Conservation (phyloP, 2,329 filamentous ascomycete species). For the Exophiala aquamarina region DNA sequence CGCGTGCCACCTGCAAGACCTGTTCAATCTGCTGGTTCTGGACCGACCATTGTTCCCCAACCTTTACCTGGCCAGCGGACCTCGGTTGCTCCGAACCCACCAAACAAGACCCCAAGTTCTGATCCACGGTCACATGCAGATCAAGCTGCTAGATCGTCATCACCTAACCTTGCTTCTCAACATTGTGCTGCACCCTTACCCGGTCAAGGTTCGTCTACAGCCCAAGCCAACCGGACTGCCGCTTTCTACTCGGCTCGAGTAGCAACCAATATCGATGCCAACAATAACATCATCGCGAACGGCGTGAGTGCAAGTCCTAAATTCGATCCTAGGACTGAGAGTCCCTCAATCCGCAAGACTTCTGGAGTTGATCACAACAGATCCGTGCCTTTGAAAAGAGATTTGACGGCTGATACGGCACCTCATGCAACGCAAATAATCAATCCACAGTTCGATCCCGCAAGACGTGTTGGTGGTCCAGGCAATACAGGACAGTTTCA, state of each 20-base stretch:
- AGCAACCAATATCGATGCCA: slow-evolving; percentile 57
- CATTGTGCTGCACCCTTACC: slow-evolving; percentile 12
- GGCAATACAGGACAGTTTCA: slow-evolving; percentile 8
- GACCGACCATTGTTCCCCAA: slow-evolving; percentile 13
- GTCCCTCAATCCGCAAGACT: slow-evolving; percentile 84
- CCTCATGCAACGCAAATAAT: slow-evolving; percentile 22
- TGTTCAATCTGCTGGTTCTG: not conserved
- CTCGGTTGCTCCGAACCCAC: slow-evolving; percentile 1
- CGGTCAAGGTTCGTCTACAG: slow-evolving; percentile 5
- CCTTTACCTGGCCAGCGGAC: slow-evolving; percentile 21
- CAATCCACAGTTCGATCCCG: slow-evolving; percentile 18
- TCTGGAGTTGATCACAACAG: slow-evolving; percentile 79
- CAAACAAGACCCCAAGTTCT: slow-evolving; percentile 3
- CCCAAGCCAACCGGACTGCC: slow-evolving; percentile 41
- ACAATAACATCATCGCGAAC: slow-evolving; percentile 44
- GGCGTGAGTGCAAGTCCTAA: slow-evolving; percentile 48
- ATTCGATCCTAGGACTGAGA: slow-evolving; percentile 74
- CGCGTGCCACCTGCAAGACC: slow-evolving; percentile 3
- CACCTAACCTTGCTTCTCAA: slow-evolving; percentile 23
- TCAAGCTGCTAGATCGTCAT: slow-evolving; percentile 17
- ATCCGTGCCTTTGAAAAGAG: slow-evolving; percentile 68
- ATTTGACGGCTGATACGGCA: slow-evolving; percentile 31
- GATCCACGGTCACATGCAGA: slow-evolving; percentile 8
- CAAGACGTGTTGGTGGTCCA: slow-evolving; percentile 17
- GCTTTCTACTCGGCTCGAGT: slow-evolving; percentile 72